Evolutionary conservation across 2,329 filamentous ascomycete genomes (phyloP).

Genomic region (Ophiocordyceps sinensis): DNA sequence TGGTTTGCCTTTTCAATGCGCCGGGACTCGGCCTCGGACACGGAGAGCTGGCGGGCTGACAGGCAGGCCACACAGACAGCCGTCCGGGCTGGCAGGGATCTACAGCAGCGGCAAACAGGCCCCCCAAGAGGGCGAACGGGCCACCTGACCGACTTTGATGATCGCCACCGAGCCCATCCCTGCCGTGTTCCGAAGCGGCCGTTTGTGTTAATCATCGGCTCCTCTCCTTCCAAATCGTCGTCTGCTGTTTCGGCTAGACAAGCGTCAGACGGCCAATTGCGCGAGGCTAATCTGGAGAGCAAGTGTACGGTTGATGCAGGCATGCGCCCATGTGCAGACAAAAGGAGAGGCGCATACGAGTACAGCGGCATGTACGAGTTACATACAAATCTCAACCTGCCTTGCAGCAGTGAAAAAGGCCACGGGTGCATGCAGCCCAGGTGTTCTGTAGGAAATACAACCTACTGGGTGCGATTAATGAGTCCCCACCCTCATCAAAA

Average conservation of each 20-base stretch:
- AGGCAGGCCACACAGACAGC: background rate
- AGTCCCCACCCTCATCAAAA: too few species aligned
- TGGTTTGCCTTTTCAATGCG: too few species aligned
- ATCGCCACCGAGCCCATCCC: background rate
- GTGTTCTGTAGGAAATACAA: too few species aligned
- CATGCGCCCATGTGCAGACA: background rate
- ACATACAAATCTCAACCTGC: too few species aligned
- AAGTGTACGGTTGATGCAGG: background rate
- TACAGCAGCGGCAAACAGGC: background rate
- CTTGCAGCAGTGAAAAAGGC: too few species aligned
- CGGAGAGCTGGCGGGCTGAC: background rate
- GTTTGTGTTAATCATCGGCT: background rate
- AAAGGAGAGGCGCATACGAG: background rate
- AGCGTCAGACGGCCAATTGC: background rate
- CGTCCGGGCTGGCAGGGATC: background rate
- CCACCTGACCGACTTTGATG: background rate
- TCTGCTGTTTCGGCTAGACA: background rate
- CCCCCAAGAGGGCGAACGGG: background rate
- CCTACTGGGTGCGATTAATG: too few species aligned
- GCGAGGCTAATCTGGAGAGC: background rate
- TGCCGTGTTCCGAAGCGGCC: background rate
- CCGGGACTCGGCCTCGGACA: background rate
- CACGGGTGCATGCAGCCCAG: too few species aligned
- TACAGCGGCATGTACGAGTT: too few species aligned
- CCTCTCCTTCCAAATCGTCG: background rate